phyloP scores from a whole-genome alignment of 768 basidiomycete genomes.

The Lactarius hatsudake region DNA sequence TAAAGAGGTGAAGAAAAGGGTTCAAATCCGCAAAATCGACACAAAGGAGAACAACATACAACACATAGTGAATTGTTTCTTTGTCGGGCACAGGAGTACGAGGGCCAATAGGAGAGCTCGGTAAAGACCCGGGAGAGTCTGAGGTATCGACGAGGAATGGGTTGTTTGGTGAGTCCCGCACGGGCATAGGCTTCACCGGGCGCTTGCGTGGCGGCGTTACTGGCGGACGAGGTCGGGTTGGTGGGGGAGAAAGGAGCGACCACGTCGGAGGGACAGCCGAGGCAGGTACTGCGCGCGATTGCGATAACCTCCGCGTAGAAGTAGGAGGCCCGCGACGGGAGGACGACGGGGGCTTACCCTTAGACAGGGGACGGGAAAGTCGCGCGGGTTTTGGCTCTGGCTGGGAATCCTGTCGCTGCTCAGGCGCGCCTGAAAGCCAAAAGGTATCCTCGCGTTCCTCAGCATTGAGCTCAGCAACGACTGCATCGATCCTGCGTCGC shows the following conservation, averaged over 20 bases:
- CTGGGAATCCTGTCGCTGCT: slow-evolving; percentile 8
- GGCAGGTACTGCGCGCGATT: slow-evolving; percentile 25
- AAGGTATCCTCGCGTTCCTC: slow-evolving; percentile 27
- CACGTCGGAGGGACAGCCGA: slow-evolving; percentile 14
- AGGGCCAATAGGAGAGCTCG: slow-evolving; percentile 26
- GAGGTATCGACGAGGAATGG: slow-evolving; percentile 24
- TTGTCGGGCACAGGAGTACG: slow-evolving; percentile 22
- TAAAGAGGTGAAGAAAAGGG: background rate
- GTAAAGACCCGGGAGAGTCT: slow-evolving; percentile 23
- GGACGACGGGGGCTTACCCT: slow-evolving; percentile 17
- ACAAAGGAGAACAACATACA: slow-evolving; percentile 16
- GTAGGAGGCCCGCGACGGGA: slow-evolving; percentile 22
- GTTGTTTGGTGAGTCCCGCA: slow-evolving; percentile 29
- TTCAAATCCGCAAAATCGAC: background rate
- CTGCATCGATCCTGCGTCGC: slow-evolving; percentile 26
- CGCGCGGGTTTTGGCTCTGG: slow-evolving; percentile 19
- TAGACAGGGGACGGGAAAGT: slow-evolving; percentile 8
- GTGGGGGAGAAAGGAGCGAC: slow-evolving; percentile 27
- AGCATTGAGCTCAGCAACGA: slow-evolving; percentile 23
- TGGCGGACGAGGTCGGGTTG: slow-evolving; percentile 24
- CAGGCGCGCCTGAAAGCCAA: slow-evolving; percentile 21
- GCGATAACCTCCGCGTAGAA: slow-evolving; percentile 22
- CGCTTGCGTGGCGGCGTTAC: slow-evolving; percentile 25
- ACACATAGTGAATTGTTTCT: slow-evolving; percentile 26
- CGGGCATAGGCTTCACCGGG: slow-evolving; percentile 19